Evolutionary conservation across 139 green algal genomes (phyloP).

Genomic region (Closterium sp.): DNA sequence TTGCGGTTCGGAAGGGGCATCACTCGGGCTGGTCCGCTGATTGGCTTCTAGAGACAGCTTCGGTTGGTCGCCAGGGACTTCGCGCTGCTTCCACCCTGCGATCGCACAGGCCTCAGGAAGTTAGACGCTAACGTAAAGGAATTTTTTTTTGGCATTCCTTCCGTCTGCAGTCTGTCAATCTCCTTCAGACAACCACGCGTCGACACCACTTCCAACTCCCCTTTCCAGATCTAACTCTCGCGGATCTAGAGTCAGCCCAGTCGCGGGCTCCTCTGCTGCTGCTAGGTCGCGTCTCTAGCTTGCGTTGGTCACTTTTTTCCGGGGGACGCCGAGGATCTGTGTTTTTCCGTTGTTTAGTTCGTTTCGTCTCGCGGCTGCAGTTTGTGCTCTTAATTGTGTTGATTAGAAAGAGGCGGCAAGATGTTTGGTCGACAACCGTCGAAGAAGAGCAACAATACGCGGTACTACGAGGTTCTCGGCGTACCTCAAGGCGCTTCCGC

Average conservation of each 20-base stretch:
- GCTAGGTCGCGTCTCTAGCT: not conserved
- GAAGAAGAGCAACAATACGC: conserved; percentile 53
- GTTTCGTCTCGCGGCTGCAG: not conserved
- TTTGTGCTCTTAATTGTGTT: not conserved
- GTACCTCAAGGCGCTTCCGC: conserved; percentile 79
- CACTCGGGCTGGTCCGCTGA: not conserved
- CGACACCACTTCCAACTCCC: not conserved
- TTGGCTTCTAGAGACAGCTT: not conserved
- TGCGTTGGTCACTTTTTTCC: not conserved
- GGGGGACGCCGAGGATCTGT: not conserved
- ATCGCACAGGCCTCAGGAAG: not conserved
- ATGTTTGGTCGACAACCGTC: conserved; percentile 49
- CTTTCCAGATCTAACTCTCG: not conserved
- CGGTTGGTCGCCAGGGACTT: not conserved
- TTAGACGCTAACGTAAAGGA: not conserved
- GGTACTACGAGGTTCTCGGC: conserved; percentile 76
- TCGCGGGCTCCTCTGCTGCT: not conserved
- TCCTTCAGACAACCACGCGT: not conserved
- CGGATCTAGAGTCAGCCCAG: not conserved
- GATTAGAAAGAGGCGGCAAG: not conserved
- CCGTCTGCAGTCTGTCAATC: not conserved
- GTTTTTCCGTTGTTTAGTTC: not conserved
- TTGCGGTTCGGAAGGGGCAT: not conserved
- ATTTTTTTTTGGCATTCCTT: not conserved
- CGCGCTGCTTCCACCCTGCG: not conserved